phyloP scores from a whole-genome alignment of 805 yeast genomes.

The Starmerella sirachaensis region DNA sequence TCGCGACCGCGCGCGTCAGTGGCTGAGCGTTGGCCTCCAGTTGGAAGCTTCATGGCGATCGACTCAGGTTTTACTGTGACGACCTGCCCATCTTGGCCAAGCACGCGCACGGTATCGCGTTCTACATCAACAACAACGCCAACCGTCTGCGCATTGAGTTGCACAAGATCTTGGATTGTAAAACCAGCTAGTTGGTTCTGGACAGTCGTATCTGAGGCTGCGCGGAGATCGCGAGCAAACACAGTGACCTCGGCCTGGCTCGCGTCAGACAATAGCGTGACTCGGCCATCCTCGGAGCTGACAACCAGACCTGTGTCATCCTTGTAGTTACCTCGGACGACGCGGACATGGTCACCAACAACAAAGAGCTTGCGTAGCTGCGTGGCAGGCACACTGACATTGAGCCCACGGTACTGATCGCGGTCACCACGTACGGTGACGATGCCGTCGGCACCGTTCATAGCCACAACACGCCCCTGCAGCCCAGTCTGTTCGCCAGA shows the following conservation, averaged over 20 bases:
- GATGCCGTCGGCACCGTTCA: slow-evolving; percentile 37
- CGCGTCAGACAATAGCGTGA: slow-evolving; percentile 79
- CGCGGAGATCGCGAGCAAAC: slow-evolving; percentile 79
- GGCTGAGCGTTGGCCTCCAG: slow-evolving; percentile 57
- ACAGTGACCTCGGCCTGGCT: slow-evolving; percentile 81
- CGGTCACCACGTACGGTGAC: slow-evolving; percentile 39
- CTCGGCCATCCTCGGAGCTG: slow-evolving; percentile 60
- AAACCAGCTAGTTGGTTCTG: slow-evolving; percentile 64
- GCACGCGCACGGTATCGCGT: slow-evolving; percentile 67
- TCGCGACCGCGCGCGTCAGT: slow-evolving; percentile 80
- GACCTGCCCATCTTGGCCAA: slow-evolving; percentile 71
- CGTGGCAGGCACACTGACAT: slow-evolving; percentile 68
- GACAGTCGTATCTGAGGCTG: slow-evolving; percentile 78
- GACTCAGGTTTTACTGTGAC: slow-evolving; percentile 63
- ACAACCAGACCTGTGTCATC: slow-evolving; percentile 95
- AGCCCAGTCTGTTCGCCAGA: slow-evolving; percentile 91
- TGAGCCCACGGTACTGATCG: slow-evolving; percentile 41
- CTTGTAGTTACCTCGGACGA: slow-evolving; percentile 76
- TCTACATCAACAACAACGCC: slow-evolving; percentile 88
- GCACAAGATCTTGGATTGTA: slow-evolving; percentile 81
- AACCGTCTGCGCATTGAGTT: slow-evolving; percentile 69
- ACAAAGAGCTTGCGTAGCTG: slow-evolving; percentile 74
- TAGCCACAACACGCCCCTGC: slow-evolving; percentile 41
- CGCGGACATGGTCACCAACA: slow-evolving; percentile 92
- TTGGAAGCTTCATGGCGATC: slow-evolving; percentile 59